phyloP scores from a whole-genome alignment of 2,329 filamentous ascomycete species.

The Juglanconis oblonga region DNA sequence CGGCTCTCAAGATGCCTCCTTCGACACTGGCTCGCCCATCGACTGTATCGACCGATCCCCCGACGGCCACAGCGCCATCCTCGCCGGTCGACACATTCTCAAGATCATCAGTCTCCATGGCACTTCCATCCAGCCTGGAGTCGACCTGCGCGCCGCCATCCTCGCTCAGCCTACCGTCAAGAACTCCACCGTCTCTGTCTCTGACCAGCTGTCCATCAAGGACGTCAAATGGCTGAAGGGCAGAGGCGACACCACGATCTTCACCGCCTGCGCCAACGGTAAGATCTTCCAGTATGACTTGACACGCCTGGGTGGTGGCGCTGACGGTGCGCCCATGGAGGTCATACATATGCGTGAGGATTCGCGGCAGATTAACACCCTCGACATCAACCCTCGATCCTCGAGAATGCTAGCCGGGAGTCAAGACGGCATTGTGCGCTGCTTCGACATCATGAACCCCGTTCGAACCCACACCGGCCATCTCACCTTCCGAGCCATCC shows the following conservation, averaged over 20 bases:
- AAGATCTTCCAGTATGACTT: constrained; percentile 65
- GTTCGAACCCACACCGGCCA: constrained; percentile 45
- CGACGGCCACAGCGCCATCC: constrained; percentile 53
- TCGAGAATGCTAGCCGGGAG: constrained; percentile 60
- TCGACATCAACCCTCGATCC: constrained; percentile 59
- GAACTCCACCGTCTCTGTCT: constrained; percentile 34
- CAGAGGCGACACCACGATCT: constrained; percentile 50
- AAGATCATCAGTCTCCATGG: constrained; percentile 59
- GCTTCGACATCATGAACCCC: constrained; percentile 55
- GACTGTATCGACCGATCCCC: constrained; percentile 56
- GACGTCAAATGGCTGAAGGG: constrained; percentile 55
- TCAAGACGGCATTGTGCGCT: constrained; percentile 61
- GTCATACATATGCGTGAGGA: constrained; percentile 60
- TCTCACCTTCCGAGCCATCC: constrained; percentile 47
- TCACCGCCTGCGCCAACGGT: constrained; percentile 62
- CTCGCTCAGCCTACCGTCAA: constrained; percentile 45
- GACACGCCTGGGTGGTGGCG: constrained; percentile 43
- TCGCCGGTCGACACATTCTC: constrained; percentile 59
- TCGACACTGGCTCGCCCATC: constrained; percentile 51
- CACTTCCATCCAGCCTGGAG: constrained; percentile 49
- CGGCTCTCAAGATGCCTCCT: constrained; percentile 54
- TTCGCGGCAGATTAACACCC: constrained; percentile 59
- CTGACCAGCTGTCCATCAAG: constrained; percentile 62
- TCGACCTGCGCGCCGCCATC: constrained; percentile 58
- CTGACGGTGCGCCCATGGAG: constrained; percentile 44